Percentiles rank a stretch among this genome's conserved stretches.
Conservation (phyloP, 257 asterid species). For the Scutellaria galericulata region DNA sequence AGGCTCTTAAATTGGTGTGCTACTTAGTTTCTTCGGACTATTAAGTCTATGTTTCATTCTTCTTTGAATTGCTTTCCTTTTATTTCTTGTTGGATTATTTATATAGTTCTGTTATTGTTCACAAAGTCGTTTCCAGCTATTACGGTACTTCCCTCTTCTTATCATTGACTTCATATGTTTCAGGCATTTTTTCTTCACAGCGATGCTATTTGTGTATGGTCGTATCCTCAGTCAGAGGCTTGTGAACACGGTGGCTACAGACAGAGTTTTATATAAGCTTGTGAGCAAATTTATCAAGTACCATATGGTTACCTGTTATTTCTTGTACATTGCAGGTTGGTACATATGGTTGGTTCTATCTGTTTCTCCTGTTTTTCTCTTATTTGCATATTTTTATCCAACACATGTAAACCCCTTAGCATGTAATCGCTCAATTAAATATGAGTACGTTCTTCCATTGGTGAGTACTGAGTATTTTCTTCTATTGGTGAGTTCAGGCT, state of each 20-base stretch:
- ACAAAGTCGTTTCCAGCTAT: not conserved
- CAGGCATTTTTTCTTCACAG: slow-evolving; percentile 94
- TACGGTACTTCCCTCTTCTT: not conserved
- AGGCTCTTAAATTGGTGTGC: slow-evolving; percentile 81
- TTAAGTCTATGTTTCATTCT: slow-evolving; percentile 20
- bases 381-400: not conserved
- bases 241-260: slow-evolving; percentile 75
- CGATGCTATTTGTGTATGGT: slow-evolving; percentile 84
- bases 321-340: slow-evolving; percentile 81
- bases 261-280: slow-evolving; percentile 70
- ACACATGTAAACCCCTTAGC: not conserved
- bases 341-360: slow-evolving; percentile 44
- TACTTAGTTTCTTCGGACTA: slow-evolving; percentile 28
- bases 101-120: slow-evolving; percentile 20
- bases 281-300: slow-evolving; percentile 79
- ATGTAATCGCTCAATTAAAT: not conserved
- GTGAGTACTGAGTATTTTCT: slow-evolving; percentile 34
- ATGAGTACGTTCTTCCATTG: slow-evolving; percentile 30
- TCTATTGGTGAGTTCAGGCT: slow-evolving; percentile 55
- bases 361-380: slow-evolving; percentile 13
- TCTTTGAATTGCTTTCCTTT: slow-evolving; percentile 14
- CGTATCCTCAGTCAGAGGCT: slow-evolving; percentile 88
- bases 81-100: slow-evolving; percentile 4
- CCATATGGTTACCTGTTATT: slow-evolving; percentile 92
- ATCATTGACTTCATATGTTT: slow-evolving; percentile 27